phyloP scores from a whole-genome alignment of 2,329 filamentous ascomycete species.

The Verticillium dahliae region DNA sequence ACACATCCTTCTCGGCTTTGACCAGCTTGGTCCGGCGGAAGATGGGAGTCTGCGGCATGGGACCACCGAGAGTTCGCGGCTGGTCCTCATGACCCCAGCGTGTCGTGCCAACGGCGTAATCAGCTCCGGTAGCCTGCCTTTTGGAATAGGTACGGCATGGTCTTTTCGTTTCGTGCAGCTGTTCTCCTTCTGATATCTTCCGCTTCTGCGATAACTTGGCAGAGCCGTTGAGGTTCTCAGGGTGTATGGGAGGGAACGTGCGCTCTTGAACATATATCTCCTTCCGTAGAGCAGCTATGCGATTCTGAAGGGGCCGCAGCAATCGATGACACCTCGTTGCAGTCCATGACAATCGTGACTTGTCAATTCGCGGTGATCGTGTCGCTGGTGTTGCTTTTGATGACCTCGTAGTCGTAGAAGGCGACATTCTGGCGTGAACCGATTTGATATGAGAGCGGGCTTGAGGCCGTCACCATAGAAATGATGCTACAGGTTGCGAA shows the following conservation, averaged over 20 bases:
- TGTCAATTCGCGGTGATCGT: not conserved
- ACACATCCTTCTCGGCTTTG: not conserved
- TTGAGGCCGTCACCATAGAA: too few species aligned
- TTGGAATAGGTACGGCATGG: constrained; percentile 9
- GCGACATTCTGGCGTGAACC: not conserved
- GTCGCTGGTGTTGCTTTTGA: constrained; percentile 2
- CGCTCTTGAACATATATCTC: constrained; percentile 2
- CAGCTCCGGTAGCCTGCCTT: not conserved
- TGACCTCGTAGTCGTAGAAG: not conserved
- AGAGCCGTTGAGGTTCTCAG: not conserved
- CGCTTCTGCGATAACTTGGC: not conserved
- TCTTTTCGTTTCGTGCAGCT: constrained; percentile 10
- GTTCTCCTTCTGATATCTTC: not conserved
- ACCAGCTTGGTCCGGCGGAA: not conserved
- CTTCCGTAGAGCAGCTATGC: constrained; percentile 28
- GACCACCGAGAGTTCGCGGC: not conserved
- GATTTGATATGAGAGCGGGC: too few species aligned
- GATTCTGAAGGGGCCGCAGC: constrained; percentile 38
- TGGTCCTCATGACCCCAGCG: not conserved
- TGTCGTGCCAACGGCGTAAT: not conserved
- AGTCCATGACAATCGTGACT: constrained; percentile 27
- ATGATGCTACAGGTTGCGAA: too few species aligned
- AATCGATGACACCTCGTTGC: constrained; percentile 39
- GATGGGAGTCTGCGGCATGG: not conserved
- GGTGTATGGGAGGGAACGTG: not conserved